Base-by-base conservation (phyloP, 441 rosid species). In the Adansonia madagascariensis region DNA sequence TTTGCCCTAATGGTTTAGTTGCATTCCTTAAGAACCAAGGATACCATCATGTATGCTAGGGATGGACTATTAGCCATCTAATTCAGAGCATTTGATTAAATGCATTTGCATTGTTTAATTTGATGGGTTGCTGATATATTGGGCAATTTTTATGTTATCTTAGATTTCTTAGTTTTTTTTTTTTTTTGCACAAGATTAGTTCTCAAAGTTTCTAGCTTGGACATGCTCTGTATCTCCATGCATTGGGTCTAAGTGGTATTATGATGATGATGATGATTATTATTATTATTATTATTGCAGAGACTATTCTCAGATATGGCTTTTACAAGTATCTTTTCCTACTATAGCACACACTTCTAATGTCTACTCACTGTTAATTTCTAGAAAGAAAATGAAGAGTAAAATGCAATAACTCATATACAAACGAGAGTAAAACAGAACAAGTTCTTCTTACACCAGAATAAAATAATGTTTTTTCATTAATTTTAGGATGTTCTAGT, bases 41-140 rank as follows among this genome's bases (percentile, higher is more conserved):
- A 31, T 31, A 31, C 4, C 39, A 31, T 31, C 39, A 31, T 31
- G 39, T 31, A 31, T 31, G 39, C 39, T 31, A 31, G 4, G 39
- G 39, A 31, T 31, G 39, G 39, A 31, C 39, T 31, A 31, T 31
- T 3, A 31, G 39, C 39, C 4, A 31, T 31, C 87, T 74, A 96
- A 93, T 64, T 88, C 90, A 18, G 98, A 93, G 79, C 93, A 88
- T 78, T 82, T 91, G 78, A 84, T 90, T 88, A 93, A 90, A 85
- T 87, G 98, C 8, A 84, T 89, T 49, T 88, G 91, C 72, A 74
- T 91, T 77, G 89, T 89, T 56, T 89, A 83, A 75, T 82, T 90
- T 62, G 87, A 88, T 75, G 93, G 90, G 88, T 94, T 88, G 79
- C 75, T 74, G 80, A 76, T 43, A 65, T 20, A 24, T 17, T 8